phyloP scores from a whole-genome alignment of 768 basidiomycete species.

The Termitomyces sp. region DNA sequence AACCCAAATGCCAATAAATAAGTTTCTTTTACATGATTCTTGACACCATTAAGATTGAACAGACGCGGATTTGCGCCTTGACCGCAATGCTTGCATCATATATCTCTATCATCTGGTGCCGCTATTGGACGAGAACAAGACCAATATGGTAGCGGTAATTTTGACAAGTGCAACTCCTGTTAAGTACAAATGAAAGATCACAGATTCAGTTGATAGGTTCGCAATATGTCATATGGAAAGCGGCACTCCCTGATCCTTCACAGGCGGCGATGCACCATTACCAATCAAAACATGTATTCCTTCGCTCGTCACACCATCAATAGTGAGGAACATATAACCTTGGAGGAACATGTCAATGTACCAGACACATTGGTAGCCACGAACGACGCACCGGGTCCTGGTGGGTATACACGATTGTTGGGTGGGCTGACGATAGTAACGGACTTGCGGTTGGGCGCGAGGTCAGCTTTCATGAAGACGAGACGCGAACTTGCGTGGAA shows the following conservation, averaged over 20 bases:
- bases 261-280: slow-evolving; percentile 35
- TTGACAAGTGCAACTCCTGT: not conserved
- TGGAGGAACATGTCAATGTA: not conserved
- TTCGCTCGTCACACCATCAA: slow-evolving; percentile 34
- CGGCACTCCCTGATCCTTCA: slow-evolving; percentile 29
- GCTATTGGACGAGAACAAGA: not conserved
- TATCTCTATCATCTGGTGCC: not conserved
- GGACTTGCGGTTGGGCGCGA: slow-evolving; percentile 29
- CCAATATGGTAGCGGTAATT: not conserved
- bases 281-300: slow-evolving; percentile 38
- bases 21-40: not conserved
- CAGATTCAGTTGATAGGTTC: too few species aligned
- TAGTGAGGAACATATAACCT: slow-evolving; percentile 29
- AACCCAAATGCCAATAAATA: not conserved
- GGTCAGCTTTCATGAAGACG: slow-evolving; percentile 33
- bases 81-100: not conserved
- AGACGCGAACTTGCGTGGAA: slow-evolving; percentile 39
- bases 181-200: too few species aligned
- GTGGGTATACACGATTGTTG: slow-evolving; percentile 36
- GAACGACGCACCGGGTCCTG: slow-evolving; percentile 34
- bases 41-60: not conserved
- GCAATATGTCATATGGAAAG: slow-evolving; percentile 12
- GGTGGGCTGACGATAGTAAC: slow-evolving; percentile 35
- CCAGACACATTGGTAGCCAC: not conserved
- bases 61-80: not conserved